phyloP scores from a whole-genome alignment of 352 stramenopile species.

The Pythium monospermum region DNA sequence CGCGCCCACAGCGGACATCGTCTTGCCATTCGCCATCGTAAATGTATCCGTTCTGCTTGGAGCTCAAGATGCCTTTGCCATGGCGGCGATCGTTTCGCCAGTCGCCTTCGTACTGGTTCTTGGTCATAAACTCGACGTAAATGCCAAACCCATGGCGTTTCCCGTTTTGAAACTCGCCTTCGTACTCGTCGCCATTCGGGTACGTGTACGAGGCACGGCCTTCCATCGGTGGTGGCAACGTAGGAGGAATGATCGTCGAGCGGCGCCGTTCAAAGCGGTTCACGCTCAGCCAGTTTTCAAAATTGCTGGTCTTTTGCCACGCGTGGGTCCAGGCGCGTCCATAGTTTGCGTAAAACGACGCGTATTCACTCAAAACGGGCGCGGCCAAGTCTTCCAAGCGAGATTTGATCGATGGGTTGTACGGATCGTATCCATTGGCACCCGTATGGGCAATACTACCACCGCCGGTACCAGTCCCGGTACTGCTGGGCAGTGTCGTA shows the following conservation, averaged over 20 bases:
- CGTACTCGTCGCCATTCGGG: constrained; percentile 73
- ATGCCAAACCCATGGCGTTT: constrained; percentile 70
- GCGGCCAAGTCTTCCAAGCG: constrained; percentile 49
- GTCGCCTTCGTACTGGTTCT: constrained; percentile 73
- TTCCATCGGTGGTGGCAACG: constrained; percentile 32
- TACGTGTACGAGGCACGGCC: constrained; percentile 51
- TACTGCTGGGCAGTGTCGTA: not conserved
- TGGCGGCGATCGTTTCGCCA: constrained; percentile 64
- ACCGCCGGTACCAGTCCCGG: not conserved
- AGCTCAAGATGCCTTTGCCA: constrained; percentile 64
- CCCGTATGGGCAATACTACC: too few relatives aligned
- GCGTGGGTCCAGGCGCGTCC: constrained; percentile 50
- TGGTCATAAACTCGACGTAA: constrained; percentile 72
- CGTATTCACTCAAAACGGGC: constrained; percentile 37
- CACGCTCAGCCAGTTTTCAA: constrained; percentile 38
- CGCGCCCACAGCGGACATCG: constrained; percentile 62
- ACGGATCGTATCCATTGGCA: too few relatives aligned
- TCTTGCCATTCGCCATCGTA: constrained; percentile 78
- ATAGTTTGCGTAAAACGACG: constrained; percentile 50
- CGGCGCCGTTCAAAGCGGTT: constrained; percentile 27
- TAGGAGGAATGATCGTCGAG: constrained; percentile 16
- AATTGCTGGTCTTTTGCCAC: constrained; percentile 67
- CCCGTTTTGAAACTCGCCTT: constrained; percentile 56
- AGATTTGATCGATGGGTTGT: constrained; percentile 37
- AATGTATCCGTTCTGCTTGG: constrained; percentile 49